Percentiles rank a stretch among this genome's conserved stretches.
Conservation (phyloP, 768 basidiomycete genomes). For the Pleurotus citrinopileatus region DNA sequence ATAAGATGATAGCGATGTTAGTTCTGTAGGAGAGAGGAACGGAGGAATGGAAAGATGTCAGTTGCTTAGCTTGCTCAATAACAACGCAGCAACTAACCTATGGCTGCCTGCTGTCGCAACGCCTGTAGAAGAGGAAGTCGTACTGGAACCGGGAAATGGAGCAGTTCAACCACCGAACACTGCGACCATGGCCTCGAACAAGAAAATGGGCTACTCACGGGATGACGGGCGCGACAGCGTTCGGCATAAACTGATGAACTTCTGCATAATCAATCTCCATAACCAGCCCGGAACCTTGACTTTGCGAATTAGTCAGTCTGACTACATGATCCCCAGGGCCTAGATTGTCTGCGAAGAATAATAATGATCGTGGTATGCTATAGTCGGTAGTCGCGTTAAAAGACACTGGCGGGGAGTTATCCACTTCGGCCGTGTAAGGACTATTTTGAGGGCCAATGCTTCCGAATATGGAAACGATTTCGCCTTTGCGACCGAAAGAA, state of each 20-base stretch:
- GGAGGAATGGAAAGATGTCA: too few species aligned
- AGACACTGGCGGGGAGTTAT: constrained; percentile 14
- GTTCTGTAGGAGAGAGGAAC: neutral
- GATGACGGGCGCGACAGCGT: neutral
- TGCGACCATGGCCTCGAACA: neutral
- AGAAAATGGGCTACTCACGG: neutral
- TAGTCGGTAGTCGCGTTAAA: constrained; percentile 18
- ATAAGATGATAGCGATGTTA: neutral
- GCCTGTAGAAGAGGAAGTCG: neutral
- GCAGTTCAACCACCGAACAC: too few species aligned
- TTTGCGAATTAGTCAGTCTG: constrained; percentile 23
- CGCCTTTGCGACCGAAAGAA: constrained; percentile 14
- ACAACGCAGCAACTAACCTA: neutral
- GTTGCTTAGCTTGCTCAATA: too few species aligned
- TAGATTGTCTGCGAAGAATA: constrained; percentile 22
- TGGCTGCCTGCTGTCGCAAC: neutral
- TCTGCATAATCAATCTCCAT: constrained; percentile 8
- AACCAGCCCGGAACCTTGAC: neutral
- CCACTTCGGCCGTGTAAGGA: constrained; percentile 21
- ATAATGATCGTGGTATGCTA: constrained; percentile 14
- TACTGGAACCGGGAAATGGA: neutral
- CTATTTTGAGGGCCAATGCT: constrained; percentile 26
- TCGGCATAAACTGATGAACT: constrained; percentile 3
- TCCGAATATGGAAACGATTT: constrained; percentile 31
- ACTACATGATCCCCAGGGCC: constrained; percentile 26